A percentile compares a stretch with the other conserved stretches of the same genome.
phyloP scores from a whole-genome alignment of 768 basidiomycete genomes.

The Thelephora ganbajun region DNA sequence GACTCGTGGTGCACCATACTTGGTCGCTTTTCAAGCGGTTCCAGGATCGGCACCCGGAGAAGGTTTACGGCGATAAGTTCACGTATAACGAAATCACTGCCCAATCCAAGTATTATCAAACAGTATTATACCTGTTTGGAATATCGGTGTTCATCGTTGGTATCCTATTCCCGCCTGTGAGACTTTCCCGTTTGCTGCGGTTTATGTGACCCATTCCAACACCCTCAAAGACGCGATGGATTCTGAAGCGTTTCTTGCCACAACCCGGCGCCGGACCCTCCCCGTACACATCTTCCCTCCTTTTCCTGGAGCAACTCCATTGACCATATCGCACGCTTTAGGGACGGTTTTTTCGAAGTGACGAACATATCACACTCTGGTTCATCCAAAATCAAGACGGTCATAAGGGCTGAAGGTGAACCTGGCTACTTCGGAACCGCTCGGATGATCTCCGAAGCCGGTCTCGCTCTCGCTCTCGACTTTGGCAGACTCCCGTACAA shows the following conservation, averaged over 20 bases:
- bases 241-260: slow-evolving; percentile 36
- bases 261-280: slow-evolving; percentile 49
- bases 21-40: slow-evolving; percentile 29
- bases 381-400: slow-evolving; percentile 40
- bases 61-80: slow-evolving; percentile 57
- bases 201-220: not conserved
- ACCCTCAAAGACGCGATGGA: slow-evolving; percentile 34
- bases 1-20: slow-evolving; percentile 38
- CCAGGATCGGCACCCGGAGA: slow-evolving; percentile 4
- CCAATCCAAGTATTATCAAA: slow-evolving; percentile 20
- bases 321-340: slow-evolving; percentile 11
- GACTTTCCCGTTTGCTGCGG: no score
- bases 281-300: slow-evolving; percentile 35
- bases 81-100: slow-evolving; percentile 60
- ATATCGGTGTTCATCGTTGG: no score
- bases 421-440: slow-evolving; percentile 58
- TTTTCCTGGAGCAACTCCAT: not conserved
- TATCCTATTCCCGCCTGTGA: no score
- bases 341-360: slow-evolving; percentile 45
- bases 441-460: slow-evolving; percentile 69
- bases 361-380: slow-evolving; percentile 61
- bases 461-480: slow-evolving; percentile 52
- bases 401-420: slow-evolving; percentile 56
- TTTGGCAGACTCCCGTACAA: slow-evolving; percentile 39
- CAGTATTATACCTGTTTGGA: no score